Conservation (phyloP, 2,329 filamentous ascomycete species). For the Hypoxylon sp. region DNA sequence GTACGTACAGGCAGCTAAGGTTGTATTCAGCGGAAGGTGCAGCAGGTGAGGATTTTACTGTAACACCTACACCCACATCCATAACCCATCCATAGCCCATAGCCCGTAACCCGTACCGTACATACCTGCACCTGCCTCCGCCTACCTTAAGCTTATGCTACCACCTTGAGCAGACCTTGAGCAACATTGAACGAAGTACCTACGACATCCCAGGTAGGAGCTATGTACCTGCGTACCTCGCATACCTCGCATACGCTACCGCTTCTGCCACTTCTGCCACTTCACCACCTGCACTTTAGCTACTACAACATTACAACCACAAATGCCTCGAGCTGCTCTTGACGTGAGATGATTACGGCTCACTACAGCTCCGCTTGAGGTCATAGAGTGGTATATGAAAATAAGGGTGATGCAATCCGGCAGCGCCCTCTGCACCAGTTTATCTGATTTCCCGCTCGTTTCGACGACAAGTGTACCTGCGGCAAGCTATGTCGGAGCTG, state of each 20-base stretch:
- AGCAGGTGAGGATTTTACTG: slow-evolving; percentile 28
- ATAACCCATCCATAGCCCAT: not conserved
- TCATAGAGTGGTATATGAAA: slow-evolving; percentile 36
- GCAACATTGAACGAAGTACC: no score
- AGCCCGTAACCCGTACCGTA: not conserved
- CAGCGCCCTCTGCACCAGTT: slow-evolving; percentile 19
- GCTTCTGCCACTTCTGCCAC: not conserved
- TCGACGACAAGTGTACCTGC: slow-evolving; percentile 19
- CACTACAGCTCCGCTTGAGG: slow-evolving; percentile 22
- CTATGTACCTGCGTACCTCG: slow-evolving; percentile 11
- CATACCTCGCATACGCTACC: not conserved
- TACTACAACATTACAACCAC: slow-evolving; percentile 10
- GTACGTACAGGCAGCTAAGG: slow-evolving; percentile 15
- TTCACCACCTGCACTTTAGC: not conserved
- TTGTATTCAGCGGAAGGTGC: slow-evolving; percentile 26
- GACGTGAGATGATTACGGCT: slow-evolving; percentile 21
- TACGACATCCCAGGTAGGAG: no score
- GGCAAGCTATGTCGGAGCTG: slow-evolving; percentile 28
- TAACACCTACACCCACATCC: slow-evolving; percentile 11
- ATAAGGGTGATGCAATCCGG: slow-evolving; percentile 26
- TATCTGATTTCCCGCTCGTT: slow-evolving; percentile 19
- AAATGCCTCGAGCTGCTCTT: slow-evolving; percentile 17
- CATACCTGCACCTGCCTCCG: not conserved
- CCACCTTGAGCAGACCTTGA: not conserved
- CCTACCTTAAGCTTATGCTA: slow-evolving; percentile 14